phyloP scores from a whole-genome alignment of 1,139 yeast species.

The Suhomyces bokatorum region DNA sequence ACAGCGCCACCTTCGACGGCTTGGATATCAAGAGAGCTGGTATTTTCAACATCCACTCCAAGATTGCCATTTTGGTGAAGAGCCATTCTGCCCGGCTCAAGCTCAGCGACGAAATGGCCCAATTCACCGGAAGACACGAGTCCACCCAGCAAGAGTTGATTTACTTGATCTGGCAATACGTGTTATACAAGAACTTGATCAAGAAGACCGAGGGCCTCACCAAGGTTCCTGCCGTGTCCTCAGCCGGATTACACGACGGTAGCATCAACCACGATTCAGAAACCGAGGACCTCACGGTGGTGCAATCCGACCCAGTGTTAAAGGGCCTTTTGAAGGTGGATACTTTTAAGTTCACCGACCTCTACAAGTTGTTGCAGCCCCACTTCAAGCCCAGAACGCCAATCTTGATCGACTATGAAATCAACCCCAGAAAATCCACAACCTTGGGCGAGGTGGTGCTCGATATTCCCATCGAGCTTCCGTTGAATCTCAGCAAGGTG shows the following conservation, averaged over 20 bases:
- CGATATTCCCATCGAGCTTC: conserved; percentile 69
- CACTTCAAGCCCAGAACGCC: conserved; percentile 79
- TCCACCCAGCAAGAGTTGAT: conserved; percentile 87
- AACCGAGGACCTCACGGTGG: conserved; percentile 45
- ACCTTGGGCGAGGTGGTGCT: conserved; percentile 79
- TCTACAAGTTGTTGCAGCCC: conserved; percentile 62
- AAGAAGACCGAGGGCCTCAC: conserved; percentile 40
- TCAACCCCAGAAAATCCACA: conserved; percentile 72
- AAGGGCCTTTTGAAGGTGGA: conserved; percentile 54
- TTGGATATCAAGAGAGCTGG: conserved; percentile 85
- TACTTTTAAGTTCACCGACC: conserved; percentile 66
- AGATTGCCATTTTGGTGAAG: conserved; percentile 78
- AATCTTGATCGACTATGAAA: conserved; percentile 68
- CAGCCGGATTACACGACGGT: conserved; percentile 15
- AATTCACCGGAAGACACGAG: conserved; percentile 71
- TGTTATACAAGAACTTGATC: conserved; percentile 67
- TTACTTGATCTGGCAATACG: conserved; percentile 85
- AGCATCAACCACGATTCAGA: conserved; percentile 21
- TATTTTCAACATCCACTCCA: conserved; percentile 60
- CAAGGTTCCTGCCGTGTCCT: conserved; percentile 42
- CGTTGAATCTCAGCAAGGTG: conserved; percentile 42
- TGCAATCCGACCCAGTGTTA: conserved; percentile 68
- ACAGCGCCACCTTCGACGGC: conserved; percentile 63
- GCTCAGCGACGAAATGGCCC: conserved; percentile 62
- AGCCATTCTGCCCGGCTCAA: conserved; percentile 64